Percentiles rank a stretch among this genome's conserved stretches.
Conservation (phyloP, 345 rosid species). For the Hypericum androsaemum region DNA sequence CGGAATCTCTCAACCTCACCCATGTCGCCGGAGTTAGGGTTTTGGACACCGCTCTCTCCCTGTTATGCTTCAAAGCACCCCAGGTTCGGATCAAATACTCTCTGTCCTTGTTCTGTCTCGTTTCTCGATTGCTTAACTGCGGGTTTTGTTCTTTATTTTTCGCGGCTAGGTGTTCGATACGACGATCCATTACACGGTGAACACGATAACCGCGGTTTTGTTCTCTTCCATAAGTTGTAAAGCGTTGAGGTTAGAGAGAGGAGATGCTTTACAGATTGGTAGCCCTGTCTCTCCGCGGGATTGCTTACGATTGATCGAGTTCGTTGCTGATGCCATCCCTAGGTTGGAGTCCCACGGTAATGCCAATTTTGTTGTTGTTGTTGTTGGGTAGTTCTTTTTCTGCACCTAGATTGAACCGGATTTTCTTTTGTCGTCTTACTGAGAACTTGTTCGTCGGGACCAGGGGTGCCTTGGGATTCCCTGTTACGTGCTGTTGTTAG, state of each 20-base stretch:
- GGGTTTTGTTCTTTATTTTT: background rate
- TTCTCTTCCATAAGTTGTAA: constrained; percentile 41
- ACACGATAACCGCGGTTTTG: constrained; percentile 44
- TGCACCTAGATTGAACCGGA: no score
- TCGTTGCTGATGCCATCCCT: constrained; percentile 27
- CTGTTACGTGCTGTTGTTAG: constrained; percentile 41
- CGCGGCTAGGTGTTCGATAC: constrained; percentile 50
- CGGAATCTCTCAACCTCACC: constrained; percentile 43
- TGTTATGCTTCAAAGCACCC: constrained; percentile 63
- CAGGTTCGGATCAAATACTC: constrained; percentile 28
- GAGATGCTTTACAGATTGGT: constrained; percentile 41
- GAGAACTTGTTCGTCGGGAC: constrained; percentile 7
- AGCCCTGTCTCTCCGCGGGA: constrained; percentile 32
- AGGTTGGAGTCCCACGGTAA: constrained; percentile 41
- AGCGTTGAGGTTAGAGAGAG: constrained; percentile 25
- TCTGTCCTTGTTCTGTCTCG: background rate
- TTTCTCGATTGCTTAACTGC: no score
- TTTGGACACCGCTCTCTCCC: constrained; percentile 54
- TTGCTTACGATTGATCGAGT: constrained; percentile 36
- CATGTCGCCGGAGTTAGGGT: constrained; percentile 36
- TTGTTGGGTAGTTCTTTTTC: background rate
- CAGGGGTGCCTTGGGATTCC: constrained; percentile 31
- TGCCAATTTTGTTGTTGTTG: constrained; percentile 3
- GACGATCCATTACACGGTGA: constrained; percentile 36
- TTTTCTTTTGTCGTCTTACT: background rate